A percentile compares a stretch with the other conserved stretches of the same genome.
Conservation (phyloP, 1,284 basidiomycete genomes). For the Marasmius tenuissimus region DNA sequence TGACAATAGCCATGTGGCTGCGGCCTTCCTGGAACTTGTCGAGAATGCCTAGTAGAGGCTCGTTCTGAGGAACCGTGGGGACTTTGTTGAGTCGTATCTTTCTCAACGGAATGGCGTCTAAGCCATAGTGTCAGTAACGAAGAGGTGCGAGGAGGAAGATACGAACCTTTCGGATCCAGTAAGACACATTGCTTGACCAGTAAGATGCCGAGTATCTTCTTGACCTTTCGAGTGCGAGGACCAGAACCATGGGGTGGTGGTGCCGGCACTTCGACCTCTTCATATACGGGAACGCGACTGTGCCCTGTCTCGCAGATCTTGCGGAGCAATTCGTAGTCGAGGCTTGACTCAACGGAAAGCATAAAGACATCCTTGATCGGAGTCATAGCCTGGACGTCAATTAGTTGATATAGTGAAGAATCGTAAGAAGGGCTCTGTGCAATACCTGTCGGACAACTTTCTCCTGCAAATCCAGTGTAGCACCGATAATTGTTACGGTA, state of each 20-base stretch:
- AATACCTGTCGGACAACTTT: slow-evolving; percentile 68
- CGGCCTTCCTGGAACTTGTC: slow-evolving; percentile 92
- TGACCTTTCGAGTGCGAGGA: slow-evolving; percentile 48
- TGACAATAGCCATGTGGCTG: slow-evolving; percentile 90
- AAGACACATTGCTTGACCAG: slow-evolving; percentile 87
- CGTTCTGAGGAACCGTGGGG: slow-evolving; percentile 83
- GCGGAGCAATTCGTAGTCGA: slow-evolving; percentile 78
- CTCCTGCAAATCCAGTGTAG: slow-evolving; percentile 72
- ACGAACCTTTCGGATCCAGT: slow-evolving; percentile 80
- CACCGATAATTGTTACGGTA: slow-evolving; percentile 76
- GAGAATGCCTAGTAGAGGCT: slow-evolving; percentile 83
- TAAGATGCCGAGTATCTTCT: slow-evolving; percentile 81
- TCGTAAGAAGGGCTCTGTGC: neutral
- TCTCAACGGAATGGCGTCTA: slow-evolving; percentile 77
- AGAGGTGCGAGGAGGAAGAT: neutral
- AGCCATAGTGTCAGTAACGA: neutral
- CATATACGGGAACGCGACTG: slow-evolving; percentile 75
- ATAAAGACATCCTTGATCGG: slow-evolving; percentile 80
- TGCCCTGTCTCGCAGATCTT: slow-evolving; percentile 79
- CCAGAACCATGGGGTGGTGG: slow-evolving; percentile 23
- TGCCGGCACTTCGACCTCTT: slow-evolving; percentile 65
- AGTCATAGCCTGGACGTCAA: slow-evolving; percentile 65
- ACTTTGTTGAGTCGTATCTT: slow-evolving; percentile 84
- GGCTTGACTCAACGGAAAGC: slow-evolving; percentile 76
- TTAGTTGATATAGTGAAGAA: neutral